Evolutionary conservation across 805 yeast genomes (phyloP).

Genomic region (Yarrowia yakushimensis): DNA sequence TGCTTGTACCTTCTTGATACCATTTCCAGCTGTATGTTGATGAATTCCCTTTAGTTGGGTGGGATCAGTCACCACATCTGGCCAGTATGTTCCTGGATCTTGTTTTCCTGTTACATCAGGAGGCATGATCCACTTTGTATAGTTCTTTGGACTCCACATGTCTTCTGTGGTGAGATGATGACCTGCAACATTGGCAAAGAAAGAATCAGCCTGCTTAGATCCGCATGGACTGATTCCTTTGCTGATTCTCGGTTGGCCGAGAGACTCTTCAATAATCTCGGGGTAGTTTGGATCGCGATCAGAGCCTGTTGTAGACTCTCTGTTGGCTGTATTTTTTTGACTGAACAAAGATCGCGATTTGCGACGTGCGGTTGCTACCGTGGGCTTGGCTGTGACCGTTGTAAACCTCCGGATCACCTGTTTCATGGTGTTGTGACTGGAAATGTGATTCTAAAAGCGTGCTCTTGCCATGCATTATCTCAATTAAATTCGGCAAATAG

Average conservation of each 20-base stretch:
- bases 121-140: not conserved
- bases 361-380: not conserved
- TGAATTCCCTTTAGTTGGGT: not conserved
- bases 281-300: not conserved
- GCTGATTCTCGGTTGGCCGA: not conserved
- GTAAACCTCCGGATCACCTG: not conserved
- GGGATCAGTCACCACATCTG: not conserved
- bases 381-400: not conserved
- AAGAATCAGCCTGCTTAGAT: not conserved
- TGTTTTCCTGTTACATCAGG: not conserved
- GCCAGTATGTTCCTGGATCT: slow-evolving; percentile 7
- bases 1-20: not conserved
- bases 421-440: not conserved
- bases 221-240: not conserved
- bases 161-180: not conserved
- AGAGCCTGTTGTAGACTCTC: not conserved
- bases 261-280: not conserved
- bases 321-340: not conserved
- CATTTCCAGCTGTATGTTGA: not conserved
- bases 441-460: not conserved
- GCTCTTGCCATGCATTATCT: not conserved
- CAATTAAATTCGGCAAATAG: not conserved
- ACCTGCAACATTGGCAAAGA: not conserved
- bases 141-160: not conserved
- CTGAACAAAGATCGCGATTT: not conserved